Conservation (phyloP, 345 rosid genomes). For the Rhodamnia rubescens region DNA sequence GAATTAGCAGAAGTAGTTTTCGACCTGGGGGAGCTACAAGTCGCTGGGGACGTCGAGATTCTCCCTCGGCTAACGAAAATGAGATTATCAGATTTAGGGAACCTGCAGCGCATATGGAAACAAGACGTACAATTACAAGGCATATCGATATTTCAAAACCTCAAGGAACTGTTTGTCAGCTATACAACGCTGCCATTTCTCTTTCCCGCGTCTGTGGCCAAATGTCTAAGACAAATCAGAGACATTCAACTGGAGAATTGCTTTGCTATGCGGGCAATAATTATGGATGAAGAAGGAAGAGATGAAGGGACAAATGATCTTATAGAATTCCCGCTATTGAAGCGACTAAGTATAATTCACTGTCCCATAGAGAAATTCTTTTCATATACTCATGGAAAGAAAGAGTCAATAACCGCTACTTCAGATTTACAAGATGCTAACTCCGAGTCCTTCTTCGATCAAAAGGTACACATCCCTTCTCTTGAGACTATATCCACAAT, state of each 20-base stretch:
- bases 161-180: too few relatives aligned
- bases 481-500: too few relatives aligned
- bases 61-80: not conserved
- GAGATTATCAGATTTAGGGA: fast-evolving
- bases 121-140: too few relatives aligned
- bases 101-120: not conserved
- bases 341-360: not conserved
- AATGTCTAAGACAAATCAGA: not conserved
- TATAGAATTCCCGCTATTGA: not conserved
- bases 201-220: not conserved
- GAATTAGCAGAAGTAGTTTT: not conserved
- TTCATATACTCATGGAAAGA: not conserved
- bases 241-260: too few relatives aligned
- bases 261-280: too few relatives aligned
- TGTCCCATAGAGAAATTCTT: not conserved
- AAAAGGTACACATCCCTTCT: too few relatives aligned
- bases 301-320: not conserved
- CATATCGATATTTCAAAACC: too few relatives aligned
- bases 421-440: too few relatives aligned
- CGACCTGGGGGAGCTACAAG: not conserved
- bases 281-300: not conserved
- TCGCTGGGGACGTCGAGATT: fast-evolving
- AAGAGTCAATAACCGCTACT: too few relatives aligned
- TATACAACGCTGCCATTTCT: not conserved
- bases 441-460: too few relatives aligned